Evolutionary conservation across 441 rosid genomes (phyloP), one percentile per base, ranked within the genome.

Genomic region (Biscutella auriculata): DNA sequence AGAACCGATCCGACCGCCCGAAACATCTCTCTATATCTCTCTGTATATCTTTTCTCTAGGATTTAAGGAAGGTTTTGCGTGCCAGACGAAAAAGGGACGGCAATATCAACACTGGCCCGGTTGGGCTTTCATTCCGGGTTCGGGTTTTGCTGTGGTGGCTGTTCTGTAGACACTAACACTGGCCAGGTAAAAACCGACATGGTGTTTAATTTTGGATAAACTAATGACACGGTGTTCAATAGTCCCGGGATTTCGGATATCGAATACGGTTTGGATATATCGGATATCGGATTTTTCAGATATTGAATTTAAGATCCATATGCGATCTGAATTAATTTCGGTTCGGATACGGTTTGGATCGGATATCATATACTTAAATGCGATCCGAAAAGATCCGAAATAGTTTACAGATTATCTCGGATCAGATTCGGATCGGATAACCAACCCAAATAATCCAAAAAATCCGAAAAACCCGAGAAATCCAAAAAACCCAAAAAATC

Each of bases 1-100:
- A 82, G 75, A 58, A 69, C 73, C 29, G 83, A 69, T 61, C 75
- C 68, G 36, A 80, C 54, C 29, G 67, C 70, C 8, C 82, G 70
- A 55, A 67, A 39, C 77, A 51, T 63, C 33, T 58, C 11, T 53
- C 28, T 34, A 29, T 4, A n/a, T 54, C 33, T 51, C 9, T 58
- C 48, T 43, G n/a, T n/a, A n/a, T n/a, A n/a, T 4, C 17, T 7
- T 36, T 3, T 56, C 33, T 34, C 51, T 63, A 48, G 26, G 70
- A 56, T 50, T 70, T 63, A 43, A 29, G 52, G 14, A 67, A 60
- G 76, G 66, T 62, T 74, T 63, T 39, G 27, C 58, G 14, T 48
- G n/a, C 41, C 40, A 30, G 46, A 53, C 59, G 48, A 29, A 14
- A 4, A 34, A 28, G 36, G 7, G 35, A 29, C 7, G 52, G 53